Percentiles rank a stretch among this genome's conserved stretches.
Evolutionary conservation across 495 filamentous ascomycete species (phyloP).

Genomic region (Chaetomidium leptoderma): DNA sequence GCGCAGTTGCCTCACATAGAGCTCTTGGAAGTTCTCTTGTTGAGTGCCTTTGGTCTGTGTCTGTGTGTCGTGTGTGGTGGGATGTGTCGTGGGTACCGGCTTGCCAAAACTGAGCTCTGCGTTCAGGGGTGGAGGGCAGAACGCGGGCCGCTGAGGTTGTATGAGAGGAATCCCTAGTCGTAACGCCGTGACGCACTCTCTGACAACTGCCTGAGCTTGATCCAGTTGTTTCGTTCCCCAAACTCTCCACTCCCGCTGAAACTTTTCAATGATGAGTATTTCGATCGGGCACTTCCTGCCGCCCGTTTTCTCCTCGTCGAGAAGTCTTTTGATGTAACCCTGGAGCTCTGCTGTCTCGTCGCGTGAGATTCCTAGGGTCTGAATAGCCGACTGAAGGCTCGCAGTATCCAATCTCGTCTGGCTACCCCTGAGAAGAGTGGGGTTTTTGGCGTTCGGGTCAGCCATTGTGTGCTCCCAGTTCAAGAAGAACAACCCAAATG

Average conservation of each 20-base stretch:
- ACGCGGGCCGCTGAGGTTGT: no score
- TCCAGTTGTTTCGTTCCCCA: neutral
- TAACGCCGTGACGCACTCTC: constrained; percentile 9
- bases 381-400: constrained; percentile 1
- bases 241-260: neutral
- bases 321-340: constrained; percentile 21
- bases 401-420: neutral
- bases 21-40: neutral
- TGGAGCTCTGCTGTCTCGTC: constrained; percentile 20
- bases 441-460: no score
- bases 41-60: neutral
- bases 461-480: neutral
- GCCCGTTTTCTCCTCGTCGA: constrained; percentile 11
- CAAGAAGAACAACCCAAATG: no score
- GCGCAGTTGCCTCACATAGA: no score
- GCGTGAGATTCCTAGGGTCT: constrained; percentile 11
- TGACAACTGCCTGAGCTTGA: neutral
- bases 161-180: neutral
- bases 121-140: neutral
- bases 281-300: neutral
- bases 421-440: neutral
- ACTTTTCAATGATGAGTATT: constrained; percentile 1
- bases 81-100: neutral
- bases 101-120: no score
- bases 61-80: neutral